phyloP scores from a whole-genome alignment of 345 rosid genomes.

The Eucalyptus microcorys region DNA sequence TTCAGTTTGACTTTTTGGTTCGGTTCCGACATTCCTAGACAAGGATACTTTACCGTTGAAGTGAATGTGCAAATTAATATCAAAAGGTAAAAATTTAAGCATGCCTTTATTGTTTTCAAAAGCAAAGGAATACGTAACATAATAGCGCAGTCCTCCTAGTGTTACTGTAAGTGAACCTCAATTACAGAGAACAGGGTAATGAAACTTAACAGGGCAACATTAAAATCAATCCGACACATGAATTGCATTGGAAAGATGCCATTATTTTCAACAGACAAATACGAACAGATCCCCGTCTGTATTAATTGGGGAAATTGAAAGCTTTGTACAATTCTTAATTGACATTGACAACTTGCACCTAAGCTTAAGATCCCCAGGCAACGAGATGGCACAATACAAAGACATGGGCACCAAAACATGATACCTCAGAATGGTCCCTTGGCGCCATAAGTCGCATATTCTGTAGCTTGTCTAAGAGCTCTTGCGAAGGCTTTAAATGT shows the following conservation, averaged over 20 bases:
- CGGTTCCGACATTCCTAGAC: too few species aligned
- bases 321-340: too few species aligned
- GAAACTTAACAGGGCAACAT: neutral
- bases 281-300: neutral
- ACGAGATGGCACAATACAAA: neutral
- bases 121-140: neutral
- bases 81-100: neutral
- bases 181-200: neutral
- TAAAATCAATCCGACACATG: neutral
- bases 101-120: neutral
- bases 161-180: neutral
- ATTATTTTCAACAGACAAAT: neutral
- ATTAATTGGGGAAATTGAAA: too few species aligned
- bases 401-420: neutral
- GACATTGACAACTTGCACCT: too few species aligned
- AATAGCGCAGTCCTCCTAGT: neutral
- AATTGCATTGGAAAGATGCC: neutral
- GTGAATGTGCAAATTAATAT: neutral
- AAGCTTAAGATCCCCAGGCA: too few species aligned
- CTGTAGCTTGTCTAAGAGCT: constrained; percentile 85
- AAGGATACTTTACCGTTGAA: neutral
- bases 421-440: constrained; percentile 77
- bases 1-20: too few species aligned
- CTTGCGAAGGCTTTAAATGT: constrained; percentile 96
- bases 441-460: constrained; percentile 67